A percentile compares a stretch with the other conserved stretches of the same genome.
Conservation (phyloP, 169 alveolate species). For the Blepharisma undulans region DNA sequence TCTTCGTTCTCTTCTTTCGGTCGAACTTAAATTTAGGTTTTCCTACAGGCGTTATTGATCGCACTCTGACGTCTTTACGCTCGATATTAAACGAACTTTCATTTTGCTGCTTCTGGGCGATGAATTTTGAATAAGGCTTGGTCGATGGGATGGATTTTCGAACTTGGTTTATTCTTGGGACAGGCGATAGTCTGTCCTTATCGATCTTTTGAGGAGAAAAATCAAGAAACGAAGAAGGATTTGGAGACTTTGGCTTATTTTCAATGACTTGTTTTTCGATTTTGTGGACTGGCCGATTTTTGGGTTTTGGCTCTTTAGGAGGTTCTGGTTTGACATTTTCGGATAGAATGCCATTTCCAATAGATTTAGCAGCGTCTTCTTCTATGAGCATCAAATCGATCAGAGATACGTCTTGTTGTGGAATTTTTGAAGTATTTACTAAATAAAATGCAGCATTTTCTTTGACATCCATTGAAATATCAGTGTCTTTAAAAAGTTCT, state of each 20-base stretch:
- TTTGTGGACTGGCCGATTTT: neutral
- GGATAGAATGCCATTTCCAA: neutral
- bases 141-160: neutral
- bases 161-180: neutral
- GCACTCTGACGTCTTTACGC: conserved; percentile 12
- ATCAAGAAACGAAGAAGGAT: neutral
- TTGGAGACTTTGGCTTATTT: neutral
- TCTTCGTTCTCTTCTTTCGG: neutral
- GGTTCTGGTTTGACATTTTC: conserved; percentile 25
- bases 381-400: neutral
- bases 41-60: conserved; percentile 37
- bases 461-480: neutral
- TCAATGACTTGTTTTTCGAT: neutral
- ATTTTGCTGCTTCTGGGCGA: neutral
- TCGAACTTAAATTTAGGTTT: neutral
- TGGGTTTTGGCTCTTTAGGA: conserved; percentile 36
- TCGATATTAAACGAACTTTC: neutral
- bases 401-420: conserved; percentile 1
- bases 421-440: neutral
- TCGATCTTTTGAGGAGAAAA: neutral
- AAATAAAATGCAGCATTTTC: conserved; percentile 14
- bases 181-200: neutral
- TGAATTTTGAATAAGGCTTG: neutral
- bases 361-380: neutral
- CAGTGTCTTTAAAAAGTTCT: neutral